Percentiles rank a stretch among this genome's conserved stretches.
phyloP scores from a whole-genome alignment of 2,329 filamentous ascomycete genomes.

The Reticulascus tulasneorum region DNA sequence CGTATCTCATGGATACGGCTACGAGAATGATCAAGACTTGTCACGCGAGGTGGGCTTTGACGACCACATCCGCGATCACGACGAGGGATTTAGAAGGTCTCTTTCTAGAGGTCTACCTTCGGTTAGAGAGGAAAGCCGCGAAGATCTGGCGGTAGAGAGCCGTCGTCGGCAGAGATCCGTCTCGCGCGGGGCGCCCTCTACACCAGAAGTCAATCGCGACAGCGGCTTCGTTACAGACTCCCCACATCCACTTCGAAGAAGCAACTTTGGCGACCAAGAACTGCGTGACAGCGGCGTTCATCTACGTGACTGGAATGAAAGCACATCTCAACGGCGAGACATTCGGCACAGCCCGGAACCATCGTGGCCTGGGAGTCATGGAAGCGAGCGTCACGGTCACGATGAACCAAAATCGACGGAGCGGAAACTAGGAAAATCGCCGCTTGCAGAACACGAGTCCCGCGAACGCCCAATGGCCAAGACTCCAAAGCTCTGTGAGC shows the following conservation, averaged over 20 bases:
- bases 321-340: slow-evolving; percentile 16
- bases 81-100: slow-evolving; percentile 38
- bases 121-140: slow-evolving; percentile 47
- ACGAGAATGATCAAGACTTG: slow-evolving; percentile 21
- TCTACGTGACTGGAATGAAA: slow-evolving; percentile 43
- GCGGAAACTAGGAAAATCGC: slow-evolving; percentile 20
- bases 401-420: slow-evolving; percentile 14
- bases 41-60: too few species aligned
- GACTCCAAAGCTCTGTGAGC: slow-evolving; percentile 37
- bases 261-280: slow-evolving; percentile 26
- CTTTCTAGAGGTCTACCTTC: slow-evolving; percentile 44
- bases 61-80: too few species aligned
- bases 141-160: slow-evolving; percentile 35
- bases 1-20: slow-evolving; percentile 19
- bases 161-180: slow-evolving; percentile 8
- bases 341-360: slow-evolving; percentile 13
- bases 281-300: slow-evolving; percentile 56
- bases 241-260: slow-evolving; percentile 34
- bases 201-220: slow-evolving; percentile 41
- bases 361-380: too few species aligned
- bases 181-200: slow-evolving; percentile 16
- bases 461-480: slow-evolving; percentile 26
- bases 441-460: slow-evolving; percentile 10
- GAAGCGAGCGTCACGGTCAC: slow-evolving; percentile 14
- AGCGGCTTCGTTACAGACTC: slow-evolving; percentile 46